Evolutionary conservation across 495 filamentous ascomycete species (phyloP).

Genomic region (Aspergillus haitiensis): DNA sequence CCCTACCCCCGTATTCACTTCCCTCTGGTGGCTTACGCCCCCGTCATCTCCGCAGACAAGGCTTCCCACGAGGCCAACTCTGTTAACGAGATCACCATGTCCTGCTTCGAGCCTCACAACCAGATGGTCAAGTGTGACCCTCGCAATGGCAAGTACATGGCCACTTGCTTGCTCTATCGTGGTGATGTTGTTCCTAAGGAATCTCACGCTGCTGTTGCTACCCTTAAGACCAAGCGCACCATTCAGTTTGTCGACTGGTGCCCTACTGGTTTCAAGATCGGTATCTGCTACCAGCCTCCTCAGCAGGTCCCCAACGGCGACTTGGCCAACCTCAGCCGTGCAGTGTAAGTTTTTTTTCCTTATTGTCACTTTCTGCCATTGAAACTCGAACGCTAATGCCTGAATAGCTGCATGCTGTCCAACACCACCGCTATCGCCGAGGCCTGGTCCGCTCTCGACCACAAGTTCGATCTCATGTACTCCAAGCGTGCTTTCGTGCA

Average conservation of each 20-base stretch:
- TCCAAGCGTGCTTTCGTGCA: constrained; percentile 99
- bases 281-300: constrained; percentile 98
- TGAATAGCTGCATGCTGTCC: constrained; percentile 88
- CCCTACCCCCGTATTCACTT: constrained; percentile 99
- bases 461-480: constrained; percentile 99
- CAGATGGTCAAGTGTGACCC: constrained; percentile 99
- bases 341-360: constrained; percentile 68
- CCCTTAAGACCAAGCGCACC: constrained; percentile 96
- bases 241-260: constrained; percentile 99
- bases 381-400: constrained; percentile 22
- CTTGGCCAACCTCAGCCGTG: constrained; percentile 94
- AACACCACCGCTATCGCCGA: constrained; percentile 99
- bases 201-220: constrained; percentile 84
- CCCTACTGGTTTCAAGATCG: constrained; percentile 99
- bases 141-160: constrained; percentile 99
- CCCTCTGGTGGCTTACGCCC: constrained; percentile 93
- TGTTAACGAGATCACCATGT: constrained; percentile 63
- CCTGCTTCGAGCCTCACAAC: constrained; percentile 76
- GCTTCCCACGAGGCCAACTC: constrained; percentile 88
- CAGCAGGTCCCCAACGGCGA: constrained; percentile 94
- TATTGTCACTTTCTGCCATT: constrained; percentile 4
- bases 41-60: constrained; percentile 90
- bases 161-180: constrained; percentile 95
- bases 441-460: constrained; percentile 94
- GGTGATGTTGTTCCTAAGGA: constrained; percentile 98